Percentiles rank a stretch among this genome's conserved stretches.
Evolutionary conservation across 2,329 filamentous ascomycete species (phyloP).

Genomic region (Chaetothyriales sp.): DNA sequence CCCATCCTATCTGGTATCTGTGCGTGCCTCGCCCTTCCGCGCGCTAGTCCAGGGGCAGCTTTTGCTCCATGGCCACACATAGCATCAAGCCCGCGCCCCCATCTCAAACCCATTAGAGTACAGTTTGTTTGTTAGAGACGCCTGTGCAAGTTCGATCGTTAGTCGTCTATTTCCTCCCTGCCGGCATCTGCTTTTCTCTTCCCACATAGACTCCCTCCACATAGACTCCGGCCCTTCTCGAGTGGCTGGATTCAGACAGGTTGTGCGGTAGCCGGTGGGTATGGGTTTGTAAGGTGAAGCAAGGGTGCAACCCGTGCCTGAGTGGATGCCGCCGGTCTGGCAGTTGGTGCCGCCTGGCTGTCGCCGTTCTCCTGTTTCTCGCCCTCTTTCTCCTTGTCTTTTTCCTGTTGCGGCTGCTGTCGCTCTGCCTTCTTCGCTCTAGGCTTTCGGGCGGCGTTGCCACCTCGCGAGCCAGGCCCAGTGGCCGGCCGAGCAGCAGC

Average conservation of each 20-base stretch:
- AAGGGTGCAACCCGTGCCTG: neutral
- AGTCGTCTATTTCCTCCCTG: neutral
- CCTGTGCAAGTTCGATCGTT: neutral
- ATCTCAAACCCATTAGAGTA: too few relatives aligned
- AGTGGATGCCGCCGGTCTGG: conserved; percentile 14
- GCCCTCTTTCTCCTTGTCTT: conserved; percentile 62
- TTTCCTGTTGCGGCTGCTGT: conserved; percentile 65
- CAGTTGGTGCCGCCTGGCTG: neutral
- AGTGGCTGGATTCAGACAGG: neutral
- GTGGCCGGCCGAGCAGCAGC: neutral
- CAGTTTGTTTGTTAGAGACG: too few relatives aligned
- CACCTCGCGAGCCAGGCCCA: conserved; percentile 15
- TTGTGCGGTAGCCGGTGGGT: neutral
- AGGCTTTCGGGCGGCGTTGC: conserved; percentile 57
- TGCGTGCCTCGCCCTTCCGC: too few relatives aligned
- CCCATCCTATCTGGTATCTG: too few relatives aligned
- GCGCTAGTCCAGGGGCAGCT: too few relatives aligned
- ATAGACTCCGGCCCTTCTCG: neutral
- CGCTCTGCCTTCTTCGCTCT: conserved; percentile 76
- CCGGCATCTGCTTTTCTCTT: neutral
- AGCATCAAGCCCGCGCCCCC: too few relatives aligned
- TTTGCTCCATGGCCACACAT: too few relatives aligned
- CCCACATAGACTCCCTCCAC: neutral
- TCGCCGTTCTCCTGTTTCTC: conserved; percentile 22
- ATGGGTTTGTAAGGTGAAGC: neutral